Percentiles rank a stretch among this genome's conserved stretches.
Evolutionary conservation across 2,329 filamentous ascomycete species (phyloP).

Genomic region (Fusarium nodosum): DNA sequence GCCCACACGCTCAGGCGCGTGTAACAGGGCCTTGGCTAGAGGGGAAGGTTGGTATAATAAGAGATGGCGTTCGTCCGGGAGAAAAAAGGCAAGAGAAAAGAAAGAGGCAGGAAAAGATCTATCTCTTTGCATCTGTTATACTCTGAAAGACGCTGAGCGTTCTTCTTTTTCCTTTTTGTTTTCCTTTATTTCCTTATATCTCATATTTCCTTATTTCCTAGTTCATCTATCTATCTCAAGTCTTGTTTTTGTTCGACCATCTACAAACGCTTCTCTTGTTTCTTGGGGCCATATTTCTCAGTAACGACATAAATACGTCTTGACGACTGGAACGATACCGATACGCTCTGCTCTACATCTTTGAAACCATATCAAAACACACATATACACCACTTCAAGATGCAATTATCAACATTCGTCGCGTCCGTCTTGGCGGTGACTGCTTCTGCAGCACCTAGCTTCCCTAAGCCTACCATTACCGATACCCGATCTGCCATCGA

Average conservation of each 20-base stretch:
- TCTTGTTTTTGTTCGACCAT: conserved; percentile 26
- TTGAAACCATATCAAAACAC: conserved; percentile 16
- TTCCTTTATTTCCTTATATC: conserved; percentile 41
- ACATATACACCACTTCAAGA: conserved; percentile 53
- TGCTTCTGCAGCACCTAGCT: conserved; percentile 62
- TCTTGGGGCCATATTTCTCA: conserved; percentile 32
- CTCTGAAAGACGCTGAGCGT: conserved; percentile 42
- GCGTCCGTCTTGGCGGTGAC: conserved; percentile 61
- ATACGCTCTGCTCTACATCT: conserved; percentile 5
- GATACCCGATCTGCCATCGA: conserved; percentile 55
- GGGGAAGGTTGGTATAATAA: conserved; percentile 49
- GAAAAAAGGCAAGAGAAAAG: conserved; percentile 26
- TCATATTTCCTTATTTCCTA: conserved; percentile 46
- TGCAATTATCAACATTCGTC: conserved; percentile 65
- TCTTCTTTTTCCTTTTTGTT: conserved; percentile 34
- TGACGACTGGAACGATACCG: conserved; percentile 37
- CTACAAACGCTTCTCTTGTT: conserved; percentile 28
- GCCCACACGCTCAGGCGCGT: conserved; percentile 31
- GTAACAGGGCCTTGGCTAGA: conserved; percentile 16
- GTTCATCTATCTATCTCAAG: conserved; percentile 27
- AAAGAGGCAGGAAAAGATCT: conserved; percentile 40
- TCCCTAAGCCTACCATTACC: conserved; percentile 56
- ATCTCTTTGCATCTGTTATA: conserved; percentile 39
- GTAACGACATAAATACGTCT: conserved; percentile 24
- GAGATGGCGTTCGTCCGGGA: conserved; percentile 33